Conservation (phyloP, 2,329 filamentous ascomycete genomes). For the Aspergillus flavus region DNA sequence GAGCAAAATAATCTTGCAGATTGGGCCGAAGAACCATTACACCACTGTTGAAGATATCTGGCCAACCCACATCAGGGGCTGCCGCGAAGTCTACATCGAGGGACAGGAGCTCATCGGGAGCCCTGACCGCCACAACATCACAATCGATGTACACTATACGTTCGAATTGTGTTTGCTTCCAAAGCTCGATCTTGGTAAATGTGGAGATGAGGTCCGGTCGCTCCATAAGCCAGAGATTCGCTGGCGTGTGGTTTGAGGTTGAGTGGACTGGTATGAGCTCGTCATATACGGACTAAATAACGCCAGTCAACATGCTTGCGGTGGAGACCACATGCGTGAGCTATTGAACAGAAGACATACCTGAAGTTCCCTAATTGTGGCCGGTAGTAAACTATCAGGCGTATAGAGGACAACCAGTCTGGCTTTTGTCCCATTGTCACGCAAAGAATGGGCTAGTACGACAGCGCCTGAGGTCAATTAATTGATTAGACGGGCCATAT, state of each 20-base stretch:
- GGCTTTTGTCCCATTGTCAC: conserved; percentile 84
- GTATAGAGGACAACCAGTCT: conserved; percentile 85
- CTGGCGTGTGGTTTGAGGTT: conserved; percentile 73
- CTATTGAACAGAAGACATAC: conserved; percentile 45
- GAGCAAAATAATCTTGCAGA: conserved; percentile 82
- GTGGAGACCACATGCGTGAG: background rate
- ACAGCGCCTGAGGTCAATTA: conserved; percentile 68
- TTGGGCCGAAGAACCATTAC: conserved; percentile 90
- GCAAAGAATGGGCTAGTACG: conserved; percentile 90
- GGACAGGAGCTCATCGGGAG: conserved; percentile 89
- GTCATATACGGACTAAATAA: conserved; percentile 74
- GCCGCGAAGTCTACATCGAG: conserved; percentile 65
- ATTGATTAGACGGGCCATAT: conserved; percentile 14
- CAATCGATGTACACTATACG: conserved; percentile 95
- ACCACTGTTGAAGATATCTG: conserved; percentile 97
- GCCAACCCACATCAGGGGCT: conserved; percentile 95
- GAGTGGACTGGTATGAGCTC: conserved; percentile 82
- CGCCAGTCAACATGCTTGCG: conserved; percentile 22
- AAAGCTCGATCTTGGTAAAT: conserved; percentile 95
- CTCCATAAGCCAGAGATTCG: conserved; percentile 89
- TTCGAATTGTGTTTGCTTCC: conserved; percentile 86
- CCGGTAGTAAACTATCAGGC: conserved; percentile 72
- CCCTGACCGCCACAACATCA: conserved; percentile 86
- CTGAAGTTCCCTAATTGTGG: conserved; percentile 77
- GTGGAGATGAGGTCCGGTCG: conserved; percentile 86